Conservation (phyloP, 139 green algal species). For the Astrephomene gubernaculifera region DNA sequence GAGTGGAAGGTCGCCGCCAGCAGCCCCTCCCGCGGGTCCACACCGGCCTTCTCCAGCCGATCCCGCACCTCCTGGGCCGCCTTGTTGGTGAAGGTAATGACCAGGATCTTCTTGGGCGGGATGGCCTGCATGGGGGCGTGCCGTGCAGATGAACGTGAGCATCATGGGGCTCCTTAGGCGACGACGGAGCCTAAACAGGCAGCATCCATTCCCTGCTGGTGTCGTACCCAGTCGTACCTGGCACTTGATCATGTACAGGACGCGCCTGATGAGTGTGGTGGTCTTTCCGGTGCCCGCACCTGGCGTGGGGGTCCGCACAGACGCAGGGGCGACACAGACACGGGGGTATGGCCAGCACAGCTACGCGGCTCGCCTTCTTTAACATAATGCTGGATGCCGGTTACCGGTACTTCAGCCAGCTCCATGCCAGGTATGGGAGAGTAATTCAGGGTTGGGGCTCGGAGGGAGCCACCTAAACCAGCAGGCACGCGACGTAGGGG, state of each 20-base stretch:
- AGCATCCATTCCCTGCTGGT: not conserved
- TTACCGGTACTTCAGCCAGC: not conserved
- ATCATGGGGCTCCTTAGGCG: not conserved
- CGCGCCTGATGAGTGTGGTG: constrained; percentile 35
- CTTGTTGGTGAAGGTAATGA: constrained; percentile 63
- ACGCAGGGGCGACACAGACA: no score
- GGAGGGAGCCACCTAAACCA: no score
- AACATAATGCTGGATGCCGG: not conserved
- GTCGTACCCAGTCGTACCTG: not conserved
- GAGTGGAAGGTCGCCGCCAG: constrained; percentile 49
- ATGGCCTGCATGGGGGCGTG: not conserved
- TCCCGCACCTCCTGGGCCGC: constrained; percentile 53
- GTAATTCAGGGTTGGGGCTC: no score
- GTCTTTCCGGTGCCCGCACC: constrained; percentile 57
- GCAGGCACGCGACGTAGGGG: no score
- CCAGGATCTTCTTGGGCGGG: constrained; percentile 19
- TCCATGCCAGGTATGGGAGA: not conserved
- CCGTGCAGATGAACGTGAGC: not conserved
- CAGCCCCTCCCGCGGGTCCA: not conserved
- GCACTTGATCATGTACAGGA: constrained; percentile 35
- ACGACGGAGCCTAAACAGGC: not conserved
- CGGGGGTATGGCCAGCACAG: no score
- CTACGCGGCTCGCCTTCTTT: not conserved
- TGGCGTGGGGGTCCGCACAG: not conserved
- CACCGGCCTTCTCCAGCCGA: not conserved